These are phyloP conservation scores for Cardamine chenopodiifolia DNA, from an alignment of 345 rosid species.

Conservation along the genomic window DNA sequence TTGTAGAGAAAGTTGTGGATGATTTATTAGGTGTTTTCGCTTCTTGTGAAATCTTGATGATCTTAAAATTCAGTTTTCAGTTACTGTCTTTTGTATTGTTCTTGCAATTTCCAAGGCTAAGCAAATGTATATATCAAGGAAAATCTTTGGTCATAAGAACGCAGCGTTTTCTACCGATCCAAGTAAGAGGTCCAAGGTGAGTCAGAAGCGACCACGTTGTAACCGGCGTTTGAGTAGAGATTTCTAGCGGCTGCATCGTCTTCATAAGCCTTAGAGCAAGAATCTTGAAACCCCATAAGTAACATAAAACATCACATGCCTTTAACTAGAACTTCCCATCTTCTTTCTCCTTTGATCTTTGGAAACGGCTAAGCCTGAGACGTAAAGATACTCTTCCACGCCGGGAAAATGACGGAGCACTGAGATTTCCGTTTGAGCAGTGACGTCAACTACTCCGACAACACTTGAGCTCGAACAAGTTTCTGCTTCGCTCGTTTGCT, in stretches of 20 bases:
- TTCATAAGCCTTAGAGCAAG: conserved; percentile 78
- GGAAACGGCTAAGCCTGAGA: conserved; percentile 84
- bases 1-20: conserved; percentile 42
- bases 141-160: conserved; percentile 68
- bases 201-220: conserved; percentile 58
- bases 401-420: conserved; percentile 60
- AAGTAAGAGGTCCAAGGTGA: conserved; percentile 63
- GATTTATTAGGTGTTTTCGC: conserved; percentile 28
- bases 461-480: conserved; percentile 38
- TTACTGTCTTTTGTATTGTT: background rate
- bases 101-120: conserved; percentile 9
- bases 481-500: conserved; percentile 45
- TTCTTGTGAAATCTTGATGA: conserved; percentile 15
- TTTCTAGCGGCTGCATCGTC: conserved; percentile 73
- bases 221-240: conserved; percentile 75
- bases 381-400: conserved; percentile 73
- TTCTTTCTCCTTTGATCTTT: conserved; percentile 66
- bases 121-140: conserved; percentile 7
- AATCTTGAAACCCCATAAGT: conserved; percentile 62
- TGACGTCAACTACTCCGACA: conserved; percentile 81
- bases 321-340: conserved; percentile 71
- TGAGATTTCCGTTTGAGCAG: conserved; percentile 56
- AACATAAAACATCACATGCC: conserved; percentile 69
- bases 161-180: conserved; percentile 77
- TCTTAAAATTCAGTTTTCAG: conserved; percentile 9